Conservation (phyloP, 768 basidiomycete genomes). For the Hygrophoropsis aurantiaca region DNA sequence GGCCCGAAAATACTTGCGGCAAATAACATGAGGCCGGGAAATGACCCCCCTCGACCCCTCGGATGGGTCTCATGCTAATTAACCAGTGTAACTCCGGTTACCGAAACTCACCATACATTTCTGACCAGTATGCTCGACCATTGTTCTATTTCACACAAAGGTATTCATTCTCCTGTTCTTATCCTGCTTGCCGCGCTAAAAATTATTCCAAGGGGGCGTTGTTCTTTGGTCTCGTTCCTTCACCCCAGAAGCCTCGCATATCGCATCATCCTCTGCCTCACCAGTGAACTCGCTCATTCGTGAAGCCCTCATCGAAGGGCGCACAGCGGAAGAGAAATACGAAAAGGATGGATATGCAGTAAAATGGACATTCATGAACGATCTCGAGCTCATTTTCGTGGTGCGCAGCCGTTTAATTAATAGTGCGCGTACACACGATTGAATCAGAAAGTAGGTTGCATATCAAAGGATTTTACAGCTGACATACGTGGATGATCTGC, state of each 20-base stretch:
- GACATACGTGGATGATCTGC: conserved; percentile 88
- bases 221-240: conserved; percentile 95
- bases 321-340: conserved; percentile 77
- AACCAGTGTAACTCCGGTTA: not conserved
- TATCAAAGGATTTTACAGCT: conserved; percentile 96
- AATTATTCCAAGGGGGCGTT: conserved; percentile 65
- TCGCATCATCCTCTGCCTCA: conserved; percentile 69
- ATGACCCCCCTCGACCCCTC: too few relatives aligned
- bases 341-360: conserved; percentile 95
- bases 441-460: conserved; percentile 62
- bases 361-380: conserved; percentile 94
- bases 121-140: conserved; percentile 78
- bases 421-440: conserved; percentile 2
- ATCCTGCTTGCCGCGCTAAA: conserved; percentile 4
- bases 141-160: conserved; percentile 94
- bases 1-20: too few relatives aligned
- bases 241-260: conserved; percentile 77
- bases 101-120: not conserved
- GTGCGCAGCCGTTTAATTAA: conserved; percentile 44
- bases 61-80: not conserved
- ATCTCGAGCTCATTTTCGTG: conserved; percentile 95
- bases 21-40: too few relatives aligned
- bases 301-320: conserved; percentile 90
- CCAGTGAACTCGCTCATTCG: conserved; percentile 88
- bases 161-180: conserved; percentile 34